phyloP scores from a whole-genome alignment of 176 grass and related monocot genomes.

The Metroxylon sagu region DNA sequence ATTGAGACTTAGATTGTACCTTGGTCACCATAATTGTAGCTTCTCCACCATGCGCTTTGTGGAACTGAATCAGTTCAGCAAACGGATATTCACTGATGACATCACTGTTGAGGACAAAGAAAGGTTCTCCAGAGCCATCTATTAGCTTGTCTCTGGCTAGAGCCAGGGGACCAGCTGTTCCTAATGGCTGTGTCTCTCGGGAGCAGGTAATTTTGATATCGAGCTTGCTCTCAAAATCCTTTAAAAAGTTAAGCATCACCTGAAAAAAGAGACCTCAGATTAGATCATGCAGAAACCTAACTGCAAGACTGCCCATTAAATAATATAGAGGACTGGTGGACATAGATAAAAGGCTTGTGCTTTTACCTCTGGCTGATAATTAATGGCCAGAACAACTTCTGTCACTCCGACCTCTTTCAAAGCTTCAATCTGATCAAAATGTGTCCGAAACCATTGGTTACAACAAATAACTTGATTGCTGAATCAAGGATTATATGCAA shows the following conservation, averaged over 20 bases:
- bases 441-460: too few relatives aligned
- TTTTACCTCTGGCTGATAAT: slow-evolving; percentile 86
- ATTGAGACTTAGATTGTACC: slow-evolving; percentile 8
- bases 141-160: slow-evolving; percentile 61
- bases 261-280: slow-evolving; percentile 14
- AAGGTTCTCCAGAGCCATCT: slow-evolving; percentile 58
- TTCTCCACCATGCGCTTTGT: slow-evolving; percentile 67
- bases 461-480: too few relatives aligned
- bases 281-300: neutral
- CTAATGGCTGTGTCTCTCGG: slow-evolving; percentile 77
- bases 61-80: slow-evolving; percentile 60
- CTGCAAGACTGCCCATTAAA: neutral
- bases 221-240: slow-evolving; percentile 82
- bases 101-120: slow-evolving; percentile 89
- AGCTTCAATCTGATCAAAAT: slow-evolving; percentile 60
- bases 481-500: too few relatives aligned
- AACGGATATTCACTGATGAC: slow-evolving; percentile 90
- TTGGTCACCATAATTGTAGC: slow-evolving; percentile 92
- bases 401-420: slow-evolving; percentile 83
- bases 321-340: slow-evolving; percentile 3
- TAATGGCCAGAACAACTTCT: slow-evolving; percentile 79
- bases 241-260: slow-evolving; percentile 83
- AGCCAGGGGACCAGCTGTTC: slow-evolving; percentile 63
- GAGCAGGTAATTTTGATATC: slow-evolving; percentile 82
- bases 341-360: neutral